Base-by-base conservation (phyloP, 1,284 basidiomycete species). In the Trichosporon asahii region DNA sequence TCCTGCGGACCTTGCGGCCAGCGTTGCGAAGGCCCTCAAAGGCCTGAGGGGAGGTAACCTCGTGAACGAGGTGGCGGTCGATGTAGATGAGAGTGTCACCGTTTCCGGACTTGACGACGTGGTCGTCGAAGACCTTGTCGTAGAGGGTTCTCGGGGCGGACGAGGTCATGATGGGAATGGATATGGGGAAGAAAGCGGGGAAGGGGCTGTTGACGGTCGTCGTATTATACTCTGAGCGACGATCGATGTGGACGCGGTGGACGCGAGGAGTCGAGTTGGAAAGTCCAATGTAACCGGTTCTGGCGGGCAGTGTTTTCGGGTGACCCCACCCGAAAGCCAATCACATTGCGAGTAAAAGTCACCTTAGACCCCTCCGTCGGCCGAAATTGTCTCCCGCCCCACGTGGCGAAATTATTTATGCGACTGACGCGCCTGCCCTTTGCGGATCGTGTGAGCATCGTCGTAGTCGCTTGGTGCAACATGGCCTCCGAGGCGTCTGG, bases 61-160 rank as follows among this genome's bases (percentile, higher is more conserved):
- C 95, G 78, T 97, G 95, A 18, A 95, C 91, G 68, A 98, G 88
- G 83, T 98, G 95, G 68, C 94, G 94, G 86, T 97, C 95, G 76
- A 97, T 96, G 86, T 95, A 97, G 78, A 97, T 88, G 73, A 97
- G 88, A 29, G 92, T 90, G 68, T 93, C 88, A 67, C 93, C 95
- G 78, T 93, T 90, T 64, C 92, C 90, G 75, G 91, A 89, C 75
- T 88, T 75, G 57, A 97, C 91, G 79, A 95, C 88, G 85, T 97
- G 94, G 83, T 96, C 93, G 76, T 96, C 93, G 89, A 93, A 97
- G 76, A 97, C 93, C 86, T 96, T 96, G 85, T 96, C 94, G 85
- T 96, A 95, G 46, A 96, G 86, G 63, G 94, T 96, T 74, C 92
- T 89, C 15, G 93, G 92, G 21, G 77, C 73, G 18, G 81, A 70